Percentiles rank a stretch among this genome's conserved stretches.
Conservation (phyloP, 257 asterid species). For the Solanum virginianum region DNA sequence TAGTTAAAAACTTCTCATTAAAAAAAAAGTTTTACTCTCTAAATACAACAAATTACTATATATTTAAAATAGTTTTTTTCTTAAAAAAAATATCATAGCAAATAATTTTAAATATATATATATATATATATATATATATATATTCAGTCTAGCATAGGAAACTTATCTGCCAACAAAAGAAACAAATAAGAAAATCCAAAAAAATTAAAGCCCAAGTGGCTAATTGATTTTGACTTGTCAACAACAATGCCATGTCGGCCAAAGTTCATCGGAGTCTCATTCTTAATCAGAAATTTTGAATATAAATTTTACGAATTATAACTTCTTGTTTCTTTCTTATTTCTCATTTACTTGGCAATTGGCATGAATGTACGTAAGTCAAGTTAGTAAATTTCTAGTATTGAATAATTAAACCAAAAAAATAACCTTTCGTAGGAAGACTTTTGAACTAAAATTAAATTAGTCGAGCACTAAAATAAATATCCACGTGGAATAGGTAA, state of each 20-base stretch:
- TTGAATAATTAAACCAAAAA: neutral
- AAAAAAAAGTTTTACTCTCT: neutral
- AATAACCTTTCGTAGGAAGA: too few relatives aligned
- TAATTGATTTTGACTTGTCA: conserved; percentile 21
- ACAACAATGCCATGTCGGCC: conserved; percentile 40
- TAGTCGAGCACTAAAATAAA: neutral
- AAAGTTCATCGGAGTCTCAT: neutral
- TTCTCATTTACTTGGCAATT: neutral
- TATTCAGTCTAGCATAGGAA: neutral
- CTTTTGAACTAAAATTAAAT: neutral
- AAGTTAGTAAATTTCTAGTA: neutral
- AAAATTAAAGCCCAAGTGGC: conserved; percentile 22
- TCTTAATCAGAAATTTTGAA: fast-evolving
- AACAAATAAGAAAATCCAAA: conserved; percentile 9
- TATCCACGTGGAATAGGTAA: fast-evolving
- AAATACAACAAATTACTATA: neutral
- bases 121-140: neutral
- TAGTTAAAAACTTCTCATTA: neutral
- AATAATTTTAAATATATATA: too few relatives aligned
- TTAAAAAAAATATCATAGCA: neutral
- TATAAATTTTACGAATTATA: neutral
- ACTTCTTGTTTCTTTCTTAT: neutral
- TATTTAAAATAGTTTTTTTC: neutral
- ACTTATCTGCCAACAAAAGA: conserved; percentile 28
- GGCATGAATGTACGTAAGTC: neutral